These are phyloP conservation scores for Zygoascus ofunaensis DNA, from an alignment of 805 yeast genomes.

Conservation along the genomic window DNA sequence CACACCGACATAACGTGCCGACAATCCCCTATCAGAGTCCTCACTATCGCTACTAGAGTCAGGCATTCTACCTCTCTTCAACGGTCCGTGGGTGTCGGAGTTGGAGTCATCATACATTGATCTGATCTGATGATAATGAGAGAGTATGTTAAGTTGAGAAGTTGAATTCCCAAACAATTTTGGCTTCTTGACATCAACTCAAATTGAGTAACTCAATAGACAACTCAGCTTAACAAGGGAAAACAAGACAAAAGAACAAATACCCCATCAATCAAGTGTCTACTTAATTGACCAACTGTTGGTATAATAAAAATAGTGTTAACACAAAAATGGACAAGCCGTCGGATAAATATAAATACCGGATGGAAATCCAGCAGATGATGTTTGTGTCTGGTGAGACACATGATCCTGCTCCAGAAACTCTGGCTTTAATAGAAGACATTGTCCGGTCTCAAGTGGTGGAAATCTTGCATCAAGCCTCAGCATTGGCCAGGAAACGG, in stretches of 20 bases:
- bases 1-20: not conserved
- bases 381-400: constrained; percentile 97
- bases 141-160: no score
- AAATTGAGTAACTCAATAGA: no score
- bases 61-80: not conserved
- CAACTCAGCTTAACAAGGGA: no score
- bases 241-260: no score
- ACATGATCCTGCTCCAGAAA: constrained; percentile 86
- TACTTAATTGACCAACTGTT: no score
- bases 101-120: not conserved
- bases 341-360: constrained; percentile 48
- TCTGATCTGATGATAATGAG: no score
- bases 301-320: no score
- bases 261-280: no score
- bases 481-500: constrained; percentile 64
- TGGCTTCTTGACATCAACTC: no score
- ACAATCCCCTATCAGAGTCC: not conserved
- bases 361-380: constrained; percentile 93
- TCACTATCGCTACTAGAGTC: not conserved
- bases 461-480: constrained; percentile 69
- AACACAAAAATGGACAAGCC: not conserved
- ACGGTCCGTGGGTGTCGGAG: not conserved
- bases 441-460: constrained; percentile 92
- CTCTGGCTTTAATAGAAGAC: constrained; percentile 89
- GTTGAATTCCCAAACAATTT: no score